Evolutionary conservation across 257 asterid genomes (phyloP).

Genomic region (Rubia yunnanensis): DNA sequence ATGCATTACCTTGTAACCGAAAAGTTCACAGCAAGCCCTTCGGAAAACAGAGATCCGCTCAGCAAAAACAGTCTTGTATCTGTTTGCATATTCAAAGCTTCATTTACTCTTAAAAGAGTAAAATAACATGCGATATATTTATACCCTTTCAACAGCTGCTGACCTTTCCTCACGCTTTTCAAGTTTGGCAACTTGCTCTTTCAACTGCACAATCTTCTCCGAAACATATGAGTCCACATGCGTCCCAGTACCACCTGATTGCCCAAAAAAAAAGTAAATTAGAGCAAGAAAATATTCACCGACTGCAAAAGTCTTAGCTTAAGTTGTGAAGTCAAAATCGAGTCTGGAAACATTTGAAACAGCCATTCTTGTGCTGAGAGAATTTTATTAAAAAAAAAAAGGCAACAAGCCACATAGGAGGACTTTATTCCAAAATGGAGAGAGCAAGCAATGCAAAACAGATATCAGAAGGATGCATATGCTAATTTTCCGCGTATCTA

Average conservation of each 20-base stretch:
- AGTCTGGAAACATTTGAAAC: background rate
- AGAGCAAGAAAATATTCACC: constrained; percentile 1
- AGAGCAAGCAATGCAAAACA: background rate
- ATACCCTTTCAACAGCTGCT: constrained; percentile 21
- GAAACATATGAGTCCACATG: constrained; percentile 76
- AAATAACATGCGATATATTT: constrained; percentile 11
- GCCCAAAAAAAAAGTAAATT: constrained; percentile 13
- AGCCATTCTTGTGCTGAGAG: background rate
- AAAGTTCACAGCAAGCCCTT: constrained; percentile 97
- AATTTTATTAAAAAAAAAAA: background rate
- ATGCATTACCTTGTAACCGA: constrained; percentile 85
- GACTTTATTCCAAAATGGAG: background rate
- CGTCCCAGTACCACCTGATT: constrained; percentile 81
- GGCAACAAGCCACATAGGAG: background rate
- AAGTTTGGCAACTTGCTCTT: constrained; percentile 94
- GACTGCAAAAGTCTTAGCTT: background rate
- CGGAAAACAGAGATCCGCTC: constrained; percentile 95
- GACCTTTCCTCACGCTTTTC: constrained; percentile 98
- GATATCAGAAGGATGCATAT: background rate
- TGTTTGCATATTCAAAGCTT: constrained; percentile 28
- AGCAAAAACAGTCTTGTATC: constrained; percentile 93
- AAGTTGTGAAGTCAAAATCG: background rate
- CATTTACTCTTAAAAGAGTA: constrained; percentile 23
- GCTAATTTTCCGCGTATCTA: background rate
- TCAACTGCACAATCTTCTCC: constrained; percentile 79